Evolutionary conservation across 139 green algal species (phyloP), one percentile per base, ranked within the genome.

Genomic region (Astrephomene gubernaculifera): DNA sequence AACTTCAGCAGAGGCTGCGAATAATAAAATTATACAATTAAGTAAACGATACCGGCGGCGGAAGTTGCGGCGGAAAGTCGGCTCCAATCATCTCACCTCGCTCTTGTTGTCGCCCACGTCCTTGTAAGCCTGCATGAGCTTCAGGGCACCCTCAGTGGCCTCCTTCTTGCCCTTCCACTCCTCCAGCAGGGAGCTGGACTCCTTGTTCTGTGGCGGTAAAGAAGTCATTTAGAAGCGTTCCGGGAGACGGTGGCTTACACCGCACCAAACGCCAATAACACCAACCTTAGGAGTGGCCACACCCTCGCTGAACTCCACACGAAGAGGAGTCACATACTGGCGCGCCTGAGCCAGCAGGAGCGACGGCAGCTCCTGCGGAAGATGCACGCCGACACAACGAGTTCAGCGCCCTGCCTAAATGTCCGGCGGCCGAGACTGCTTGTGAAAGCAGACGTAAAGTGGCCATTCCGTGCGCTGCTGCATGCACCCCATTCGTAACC

Each of bases 51-150:
- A 64, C 57, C 49, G 49, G 49, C 49, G 49, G 49, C 49, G 49
- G 17, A 12, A 57, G 14, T 57, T 12, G 49, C 14, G 17, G 12
- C 57, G 31, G 9, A 14, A 78, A 29, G n/a, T 19, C 31, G n/a
- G 1, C 21, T 67, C 41, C 63, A 38, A 63, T 71, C 72, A 43
- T 25, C 86, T 8, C 75, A 92, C 91, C 91, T 94, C 87, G 43
- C 86, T 78, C 87, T 93, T 91, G 73, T 38, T 61, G 68, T 94
- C 87, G 49, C 89, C 91, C 10, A 93, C 25, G 54, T 92, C 91
- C 84, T 94, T 94, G 87, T 94, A 94, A n/a, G 87, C 68, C 65
- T 93, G 83, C 83, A 93, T 71, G 53, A 93, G 76, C 86, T 90
- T 90, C 31, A 94, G 52, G 27, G 89, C 65, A 31, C 90, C 45